Conservation (phyloP, 495 filamentous ascomycete species). For the Penicillium steckii region DNA sequence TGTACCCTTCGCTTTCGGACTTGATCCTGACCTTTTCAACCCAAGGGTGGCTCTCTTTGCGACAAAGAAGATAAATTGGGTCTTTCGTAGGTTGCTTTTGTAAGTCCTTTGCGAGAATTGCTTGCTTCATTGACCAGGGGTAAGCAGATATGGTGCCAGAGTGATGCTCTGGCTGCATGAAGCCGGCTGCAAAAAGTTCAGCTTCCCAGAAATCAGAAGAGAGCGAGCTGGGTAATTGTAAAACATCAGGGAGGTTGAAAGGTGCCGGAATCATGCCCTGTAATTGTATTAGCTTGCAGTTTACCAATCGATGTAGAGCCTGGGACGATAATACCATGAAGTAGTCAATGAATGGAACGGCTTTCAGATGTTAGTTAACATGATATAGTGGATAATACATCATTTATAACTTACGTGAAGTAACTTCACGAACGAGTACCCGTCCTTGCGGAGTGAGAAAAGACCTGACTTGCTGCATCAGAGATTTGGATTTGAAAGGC, state of each 20-base stretch:
- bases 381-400: not conserved
- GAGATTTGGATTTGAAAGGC: not conserved
- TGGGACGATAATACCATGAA: not conserved
- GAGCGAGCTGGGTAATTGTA: not conserved
- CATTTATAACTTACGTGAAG: not conserved
- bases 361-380: not conserved
- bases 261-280: not conserved
- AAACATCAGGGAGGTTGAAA: not conserved
- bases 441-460: not conserved
- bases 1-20: not conserved
- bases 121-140: not conserved
- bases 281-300: not conserved
- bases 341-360: not conserved
- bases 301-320: not conserved
- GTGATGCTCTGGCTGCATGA: not conserved
- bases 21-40: not conserved
- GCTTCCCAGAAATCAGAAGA: not conserved
- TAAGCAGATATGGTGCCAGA: not conserved
- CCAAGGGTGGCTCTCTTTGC: not conserved
- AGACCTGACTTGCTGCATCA: not conserved
- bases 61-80: not conserved
- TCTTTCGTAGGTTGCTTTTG: not conserved
- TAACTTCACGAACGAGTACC: not conserved
- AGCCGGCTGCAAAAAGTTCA: not conserved
- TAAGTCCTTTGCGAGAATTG: not conserved